Conservation (phyloP, 768 basidiomycete species). For the Trametopsis cervina region DNA sequence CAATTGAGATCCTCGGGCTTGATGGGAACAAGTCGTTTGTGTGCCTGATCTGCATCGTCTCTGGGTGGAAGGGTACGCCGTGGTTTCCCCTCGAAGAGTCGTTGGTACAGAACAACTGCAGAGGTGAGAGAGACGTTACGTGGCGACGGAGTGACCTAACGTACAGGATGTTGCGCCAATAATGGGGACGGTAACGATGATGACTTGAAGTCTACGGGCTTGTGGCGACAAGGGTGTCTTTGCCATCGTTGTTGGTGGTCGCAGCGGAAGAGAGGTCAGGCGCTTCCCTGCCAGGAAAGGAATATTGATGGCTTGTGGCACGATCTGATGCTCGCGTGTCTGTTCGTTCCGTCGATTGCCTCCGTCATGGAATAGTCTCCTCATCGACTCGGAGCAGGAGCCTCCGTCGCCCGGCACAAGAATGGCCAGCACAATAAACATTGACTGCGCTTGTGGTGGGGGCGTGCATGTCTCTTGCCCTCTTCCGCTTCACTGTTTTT, state of each 20-base stretch:
- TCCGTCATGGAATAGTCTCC: neutral
- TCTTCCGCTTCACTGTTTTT: neutral
- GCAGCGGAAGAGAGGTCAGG: too few species aligned
- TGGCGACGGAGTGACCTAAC: constrained; percentile 18
- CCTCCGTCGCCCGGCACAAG: too few species aligned
- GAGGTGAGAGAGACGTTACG: neutral
- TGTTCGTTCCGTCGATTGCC: neutral
- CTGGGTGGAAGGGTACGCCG: constrained; percentile 30
- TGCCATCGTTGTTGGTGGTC: constrained; percentile 12
- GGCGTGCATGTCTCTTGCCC: neutral
- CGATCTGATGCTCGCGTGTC: neutral
- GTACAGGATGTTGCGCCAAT: constrained; percentile 57
- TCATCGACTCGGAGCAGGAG: too few species aligned
- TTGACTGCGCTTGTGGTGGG: too few species aligned
- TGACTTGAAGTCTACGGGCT: constrained; percentile 37
- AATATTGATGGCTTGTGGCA: neutral
- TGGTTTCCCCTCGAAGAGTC: constrained; percentile 46
- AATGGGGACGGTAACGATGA: constrained; percentile 58
- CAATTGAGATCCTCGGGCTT: neutral
- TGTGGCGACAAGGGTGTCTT: constrained; percentile 34
- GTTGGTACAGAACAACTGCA: constrained; percentile 59
- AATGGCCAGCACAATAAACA: too few species aligned
- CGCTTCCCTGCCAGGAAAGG: neutral
- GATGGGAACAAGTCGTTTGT: neutral
- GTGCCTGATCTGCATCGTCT: constrained; percentile 10